phyloP scores from a whole-genome alignment of 1,284 basidiomycete genomes.

The Pascua guehoae region DNA sequence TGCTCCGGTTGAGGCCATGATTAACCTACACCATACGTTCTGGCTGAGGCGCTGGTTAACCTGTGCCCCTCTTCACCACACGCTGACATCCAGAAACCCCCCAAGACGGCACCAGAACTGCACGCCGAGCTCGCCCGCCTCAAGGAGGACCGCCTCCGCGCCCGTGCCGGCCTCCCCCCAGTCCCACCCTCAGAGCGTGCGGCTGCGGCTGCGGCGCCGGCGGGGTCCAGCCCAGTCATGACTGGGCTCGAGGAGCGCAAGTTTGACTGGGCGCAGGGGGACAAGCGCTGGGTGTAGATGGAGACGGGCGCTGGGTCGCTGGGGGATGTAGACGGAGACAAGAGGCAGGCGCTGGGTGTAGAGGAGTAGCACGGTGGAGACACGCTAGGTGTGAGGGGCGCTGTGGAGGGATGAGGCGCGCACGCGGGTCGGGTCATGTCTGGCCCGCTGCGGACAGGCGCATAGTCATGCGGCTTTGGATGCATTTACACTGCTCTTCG shows the following conservation, averaged over 20 bases:
- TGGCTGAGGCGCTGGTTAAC: too few species aligned
- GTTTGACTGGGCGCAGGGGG: slow-evolving; percentile 19
- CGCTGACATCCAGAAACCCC: slow-evolving; percentile 28
- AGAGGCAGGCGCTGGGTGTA: too few species aligned
- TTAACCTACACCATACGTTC: too few species aligned
- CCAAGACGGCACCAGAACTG: slow-evolving; percentile 28
- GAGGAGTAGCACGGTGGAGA: too few species aligned
- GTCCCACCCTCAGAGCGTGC: neutral
- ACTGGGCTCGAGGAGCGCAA: neutral
- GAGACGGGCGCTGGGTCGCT: too few species aligned
- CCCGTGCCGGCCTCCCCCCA: neutral
- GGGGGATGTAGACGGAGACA: too few species aligned
- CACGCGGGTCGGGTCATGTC: too few species aligned
- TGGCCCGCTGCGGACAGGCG: too few species aligned
- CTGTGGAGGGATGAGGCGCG: too few species aligned
- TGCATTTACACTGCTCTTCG: slow-evolving; percentile 15
- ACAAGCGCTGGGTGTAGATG: slow-evolving; percentile 20
- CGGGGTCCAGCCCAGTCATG: neutral
- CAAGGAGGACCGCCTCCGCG: slow-evolving; percentile 27
- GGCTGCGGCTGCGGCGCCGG: neutral
- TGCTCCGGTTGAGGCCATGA: too few species aligned
- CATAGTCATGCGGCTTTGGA: slow-evolving; percentile 4
- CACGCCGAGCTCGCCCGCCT: slow-evolving; percentile 34
- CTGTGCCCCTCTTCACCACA: too few species aligned
- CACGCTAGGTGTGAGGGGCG: too few species aligned